Evolutionary conservation across 2,329 filamentous ascomycete species (phyloP).

Genomic region (Aspergillus pseudotamarii): DNA sequence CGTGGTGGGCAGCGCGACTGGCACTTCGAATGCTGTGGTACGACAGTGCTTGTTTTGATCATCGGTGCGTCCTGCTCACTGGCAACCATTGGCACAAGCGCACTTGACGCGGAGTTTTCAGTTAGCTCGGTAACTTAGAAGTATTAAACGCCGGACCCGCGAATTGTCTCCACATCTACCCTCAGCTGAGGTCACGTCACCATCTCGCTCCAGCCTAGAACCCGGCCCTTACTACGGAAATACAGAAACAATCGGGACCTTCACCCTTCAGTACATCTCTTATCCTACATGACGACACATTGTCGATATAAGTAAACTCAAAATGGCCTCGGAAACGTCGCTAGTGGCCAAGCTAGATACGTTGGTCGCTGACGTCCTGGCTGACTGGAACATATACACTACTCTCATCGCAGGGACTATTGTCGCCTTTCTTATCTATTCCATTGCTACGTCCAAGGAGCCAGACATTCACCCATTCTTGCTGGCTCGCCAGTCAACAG

Average conservation of each 20-base stretch:
- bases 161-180: conserved; percentile 20
- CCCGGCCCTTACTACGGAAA: background rate
- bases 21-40: background rate
- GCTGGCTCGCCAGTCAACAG: conserved; percentile 78
- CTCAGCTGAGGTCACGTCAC: conserved; percentile 20
- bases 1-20: background rate
- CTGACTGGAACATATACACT: conserved; percentile 81
- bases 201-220: background rate
- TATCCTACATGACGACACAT: conserved; percentile 6
- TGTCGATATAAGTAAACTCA: conserved; percentile 12
- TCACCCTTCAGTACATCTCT: background rate
- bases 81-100: conserved; percentile 23
- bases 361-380: conserved; percentile 67
- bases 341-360: conserved; percentile 71
- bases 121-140: conserved; percentile 14
- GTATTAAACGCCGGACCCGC: conserved; percentile 1
- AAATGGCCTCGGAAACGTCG: conserved; percentile 51
- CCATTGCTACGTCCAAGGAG: conserved; percentile 71
- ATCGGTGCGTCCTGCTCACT: conserved; percentile 12
- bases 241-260: background rate
- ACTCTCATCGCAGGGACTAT: conserved; percentile 71
- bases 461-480: conserved; percentile 92
- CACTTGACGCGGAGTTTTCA: conserved; percentile 24
- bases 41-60: conserved; percentile 24
- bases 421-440: conserved; percentile 68